These are phyloP conservation scores for Phytopythium vexans DNA, from an alignment of 352 stramenopile species.

Conservation along the genomic window DNA sequence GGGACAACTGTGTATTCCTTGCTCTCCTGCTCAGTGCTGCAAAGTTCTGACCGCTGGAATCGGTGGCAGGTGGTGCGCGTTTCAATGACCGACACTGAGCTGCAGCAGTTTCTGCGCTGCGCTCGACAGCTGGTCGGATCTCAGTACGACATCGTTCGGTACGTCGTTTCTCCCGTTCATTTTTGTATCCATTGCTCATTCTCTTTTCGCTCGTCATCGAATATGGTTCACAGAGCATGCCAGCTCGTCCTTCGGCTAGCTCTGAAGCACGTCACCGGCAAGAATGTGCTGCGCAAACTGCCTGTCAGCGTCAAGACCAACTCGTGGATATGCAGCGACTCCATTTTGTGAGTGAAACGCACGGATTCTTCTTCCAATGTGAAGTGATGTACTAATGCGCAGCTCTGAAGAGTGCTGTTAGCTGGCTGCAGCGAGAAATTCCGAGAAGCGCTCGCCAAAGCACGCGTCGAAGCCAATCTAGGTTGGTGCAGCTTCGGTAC, in stretches of 20 bases:
- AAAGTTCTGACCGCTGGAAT: no score
- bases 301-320: conserved; percentile 48
- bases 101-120: conserved; percentile 53
- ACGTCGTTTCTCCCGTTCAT: conserved; percentile 1
- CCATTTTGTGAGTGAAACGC: conserved; percentile 17
- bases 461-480: conserved; percentile 35
- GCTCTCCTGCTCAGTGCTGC: conserved; percentile 2
- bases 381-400: no score
- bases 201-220: neutral
- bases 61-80: conserved; percentile 47
- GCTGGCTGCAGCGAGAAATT: conserved; percentile 58
- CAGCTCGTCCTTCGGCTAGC: conserved; percentile 57
- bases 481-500: conserved; percentile 25
- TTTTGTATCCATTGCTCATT: no score
- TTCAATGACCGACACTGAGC: conserved; percentile 40
- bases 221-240: conserved; percentile 30
- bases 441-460: conserved; percentile 40
- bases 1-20: conserved; percentile 5
- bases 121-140: conserved; percentile 55
- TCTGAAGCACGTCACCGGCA: conserved; percentile 42
- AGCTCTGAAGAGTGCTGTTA: conserved; percentile 41
- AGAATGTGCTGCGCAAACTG: conserved; percentile 40
- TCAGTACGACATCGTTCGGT: conserved; percentile 68
- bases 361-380: neutral
- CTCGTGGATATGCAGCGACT: conserved; percentile 75